These are phyloP conservation scores for Kwoniella heveanensis DNA, from an alignment of 768 basidiomycete species.

Conservation along the genomic window DNA sequence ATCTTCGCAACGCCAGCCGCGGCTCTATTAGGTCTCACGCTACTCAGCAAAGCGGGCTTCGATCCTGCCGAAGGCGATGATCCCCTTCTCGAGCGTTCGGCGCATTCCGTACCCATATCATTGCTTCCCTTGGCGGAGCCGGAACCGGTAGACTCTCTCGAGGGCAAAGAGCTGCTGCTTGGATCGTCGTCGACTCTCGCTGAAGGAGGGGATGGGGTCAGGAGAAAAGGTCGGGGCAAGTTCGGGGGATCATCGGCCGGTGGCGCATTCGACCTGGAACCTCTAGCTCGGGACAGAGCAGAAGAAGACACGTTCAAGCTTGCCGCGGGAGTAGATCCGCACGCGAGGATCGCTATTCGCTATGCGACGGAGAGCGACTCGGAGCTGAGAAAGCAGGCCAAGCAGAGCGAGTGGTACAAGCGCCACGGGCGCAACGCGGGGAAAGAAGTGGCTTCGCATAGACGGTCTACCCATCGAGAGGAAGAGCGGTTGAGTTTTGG, in stretches of 20 bases:
- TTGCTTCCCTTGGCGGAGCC: slow-evolving; percentile 36
- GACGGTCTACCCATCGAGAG: slow-evolving; percentile 20
- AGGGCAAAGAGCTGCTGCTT: slow-evolving; percentile 39
- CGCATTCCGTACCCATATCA: slow-evolving; percentile 49
- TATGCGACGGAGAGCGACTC: slow-evolving; percentile 47
- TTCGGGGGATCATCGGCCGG: slow-evolving; percentile 24
- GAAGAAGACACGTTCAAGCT: slow-evolving; percentile 25
- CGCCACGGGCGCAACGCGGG: slow-evolving; percentile 49
- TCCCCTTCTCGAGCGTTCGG: slow-evolving; percentile 48
- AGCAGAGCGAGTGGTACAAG: slow-evolving; percentile 48
- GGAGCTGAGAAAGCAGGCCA: slow-evolving; percentile 39
- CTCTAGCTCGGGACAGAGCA: slow-evolving; percentile 6
- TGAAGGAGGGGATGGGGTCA: slow-evolving; percentile 10
- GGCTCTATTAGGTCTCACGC: slow-evolving; percentile 43
- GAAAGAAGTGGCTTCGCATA: slow-evolving; percentile 34
- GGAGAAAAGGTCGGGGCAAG: slow-evolving; percentile 37
- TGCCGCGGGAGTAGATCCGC: slow-evolving; percentile 43
- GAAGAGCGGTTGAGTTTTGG: slow-evolving; percentile 17
- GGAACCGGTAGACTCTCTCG: slow-evolving; percentile 25
- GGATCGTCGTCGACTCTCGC: not conserved
- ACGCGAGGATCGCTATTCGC: slow-evolving; percentile 46
- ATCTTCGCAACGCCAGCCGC: slow-evolving; percentile 44
- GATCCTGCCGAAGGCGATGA: slow-evolving; percentile 54
- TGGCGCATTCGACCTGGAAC: slow-evolving; percentile 11
- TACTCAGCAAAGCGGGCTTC: slow-evolving; percentile 52